Evolutionary conservation across 108 stramenopile species (phyloP), one percentile per base, ranked within the genome.

Genomic region (Nitzschia sp.): DNA sequence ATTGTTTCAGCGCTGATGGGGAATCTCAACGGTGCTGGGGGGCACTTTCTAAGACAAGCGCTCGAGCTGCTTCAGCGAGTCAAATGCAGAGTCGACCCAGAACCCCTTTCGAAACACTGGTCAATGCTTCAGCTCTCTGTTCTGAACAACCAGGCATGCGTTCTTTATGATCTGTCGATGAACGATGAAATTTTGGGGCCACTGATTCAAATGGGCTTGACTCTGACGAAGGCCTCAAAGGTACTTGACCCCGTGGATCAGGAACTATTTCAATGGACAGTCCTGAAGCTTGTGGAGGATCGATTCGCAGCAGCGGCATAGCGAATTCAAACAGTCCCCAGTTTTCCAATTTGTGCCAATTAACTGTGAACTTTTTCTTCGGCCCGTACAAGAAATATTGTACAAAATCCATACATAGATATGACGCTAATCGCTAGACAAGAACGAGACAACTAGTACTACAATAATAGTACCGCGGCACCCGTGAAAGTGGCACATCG

Each of bases 211-310:
- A 68, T 68, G 66, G 66, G 66, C 29, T 31, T 68, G 0, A 68
- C 66, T 23, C 23, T 68, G 19, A 68, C 66, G 25, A 68, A 55
- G 26, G 34, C 54, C 9, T 55, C 66, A 1, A 29, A 42, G 11
- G 34, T 68, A 13, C 55, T 68, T 18, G 66, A 68, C 26, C 54
- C 55, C 15, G 54, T 24, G 5, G 66, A 68, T 27, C 66, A 68
- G 53, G 54, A 68, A n/a, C 45, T 55, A 18, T 68, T 68, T 27
- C 66, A 38, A 4, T 68, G 66, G 66, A 68, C 66, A 0, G 66
- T 68, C 11, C 54, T 3, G 21, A 56, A 42, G 9, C 55, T 68
- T 0, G 59, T 61, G 33, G 59, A 71, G 59, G 69, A 70, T 48
- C 32, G 46, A 32, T 70, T 35, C 59, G 70, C 70, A 25, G 26